Evolutionary conservation across 2,329 filamentous ascomycete species (phyloP), one percentile per base, ranked within the genome.

Genomic region (Fusarium incarnatum): DNA sequence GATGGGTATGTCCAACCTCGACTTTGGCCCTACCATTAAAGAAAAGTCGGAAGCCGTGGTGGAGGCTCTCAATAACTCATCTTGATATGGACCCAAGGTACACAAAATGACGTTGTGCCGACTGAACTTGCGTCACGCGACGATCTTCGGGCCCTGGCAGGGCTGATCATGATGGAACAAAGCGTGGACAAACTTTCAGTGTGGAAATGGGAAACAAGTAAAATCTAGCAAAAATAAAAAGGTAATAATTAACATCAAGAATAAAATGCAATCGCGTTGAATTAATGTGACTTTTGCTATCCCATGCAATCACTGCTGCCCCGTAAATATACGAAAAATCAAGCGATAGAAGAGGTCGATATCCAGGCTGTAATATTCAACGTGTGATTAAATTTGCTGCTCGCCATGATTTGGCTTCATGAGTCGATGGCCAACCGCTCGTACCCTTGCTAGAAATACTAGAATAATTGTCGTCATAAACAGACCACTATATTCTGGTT

Each of bases 1-100:
- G 74, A 77, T 81, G 55, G 79, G 79, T 18, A 68, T 80, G 20
- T 65, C 73, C 13, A 62, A 64, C 23, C 55, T 78, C 23, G 75
- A 80, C 34, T 76, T 79, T 49, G 74, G 77, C 23, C 68, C 73
- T 16, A 63, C 74, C 27, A 65, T 81, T 45, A 70, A 64, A 54
- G 50, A 66, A n/a, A 75, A 70, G 63, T 71, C 76, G 22, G 65
- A 68, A 60, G 77, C 72, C 2, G 71, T 79, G 22, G 50, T 64
- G 20, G 73, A 78, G 9, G 65, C 72, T 30, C 45, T 60, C 41
- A 47, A 62, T 20, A 56, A 32, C 10, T 11, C 15, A 34, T 27
- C 27, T 64, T 20, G 45, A 57, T 41, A 18, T 47, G 23, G 18
- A n/a, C 34, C 10, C 18, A n/a, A n/a, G 34, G 34, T 45, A 48